phyloP scores from a whole-genome alignment of 495 filamentous ascomycete genomes.

The Echria macrotheca region DNA sequence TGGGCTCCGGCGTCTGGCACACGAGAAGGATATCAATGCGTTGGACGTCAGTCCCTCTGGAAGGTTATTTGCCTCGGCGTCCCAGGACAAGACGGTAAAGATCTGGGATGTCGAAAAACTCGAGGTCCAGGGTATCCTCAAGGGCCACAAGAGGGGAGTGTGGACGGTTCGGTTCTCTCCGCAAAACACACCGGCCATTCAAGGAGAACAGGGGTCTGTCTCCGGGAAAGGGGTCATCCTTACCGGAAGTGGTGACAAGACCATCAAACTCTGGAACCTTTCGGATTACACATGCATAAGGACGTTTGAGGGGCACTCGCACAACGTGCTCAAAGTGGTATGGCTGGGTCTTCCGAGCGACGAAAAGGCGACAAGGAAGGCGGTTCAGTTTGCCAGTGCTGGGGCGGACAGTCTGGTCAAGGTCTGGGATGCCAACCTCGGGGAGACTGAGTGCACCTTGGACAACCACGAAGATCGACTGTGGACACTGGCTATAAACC shows the following conservation, averaged over 20 bases:
- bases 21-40: conserved; percentile 99
- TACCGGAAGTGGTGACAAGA: conserved; percentile 92
- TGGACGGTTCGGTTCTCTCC: conserved; percentile 92
- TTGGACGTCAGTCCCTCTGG: conserved; percentile 68
- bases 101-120: conserved; percentile 89
- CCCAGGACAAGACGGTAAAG: conserved; percentile 93
- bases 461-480: conserved; percentile 96
- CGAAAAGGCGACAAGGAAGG: conserved; percentile 43
- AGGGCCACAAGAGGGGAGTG: conserved; percentile 87
- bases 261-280: conserved; percentile 91
- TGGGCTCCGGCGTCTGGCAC: conserved; percentile 80
- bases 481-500: conserved; percentile 76
- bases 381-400: conserved; percentile 70
- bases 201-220: conserved; percentile 59
- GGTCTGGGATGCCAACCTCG: conserved; percentile 75
- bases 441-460: conserved; percentile 80
- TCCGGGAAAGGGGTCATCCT: conserved; percentile 70
- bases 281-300: conserved; percentile 87
- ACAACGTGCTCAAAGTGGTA: conserved; percentile 86
- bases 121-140: conserved; percentile 81
- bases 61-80: conserved; percentile 83
- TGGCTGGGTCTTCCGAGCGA: conserved; percentile 67
- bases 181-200: conserved; percentile 61
- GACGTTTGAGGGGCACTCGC: conserved; percentile 93
- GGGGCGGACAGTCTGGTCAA: conserved; percentile 97